These are phyloP conservation scores for Diplodia seriata DNA, from an alignment of 2,329 filamentous ascomycete genomes.

Conservation along the genomic window DNA sequence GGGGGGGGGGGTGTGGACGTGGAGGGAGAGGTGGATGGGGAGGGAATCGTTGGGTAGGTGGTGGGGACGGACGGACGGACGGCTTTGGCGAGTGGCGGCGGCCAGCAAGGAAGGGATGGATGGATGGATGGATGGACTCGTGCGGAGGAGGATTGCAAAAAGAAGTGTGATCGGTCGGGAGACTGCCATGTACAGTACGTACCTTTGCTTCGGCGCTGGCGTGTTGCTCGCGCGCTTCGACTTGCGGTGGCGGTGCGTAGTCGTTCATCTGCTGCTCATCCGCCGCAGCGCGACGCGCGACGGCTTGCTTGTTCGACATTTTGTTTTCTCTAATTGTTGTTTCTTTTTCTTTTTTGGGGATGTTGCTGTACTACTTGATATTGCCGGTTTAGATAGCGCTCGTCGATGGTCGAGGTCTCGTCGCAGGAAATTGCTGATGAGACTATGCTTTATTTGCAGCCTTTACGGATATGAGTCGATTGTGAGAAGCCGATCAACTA, in stretches of 20 bases:
- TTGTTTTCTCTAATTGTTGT: not conserved
- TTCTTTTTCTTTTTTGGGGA: not conserved
- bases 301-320: conserved; percentile 21
- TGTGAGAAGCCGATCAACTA: not conserved
- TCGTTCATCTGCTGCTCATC: conserved; percentile 8
- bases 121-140: too few species aligned
- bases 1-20: too few species aligned
- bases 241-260: conserved; percentile 1
- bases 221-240: conserved; percentile 42
- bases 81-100: too few species aligned
- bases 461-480: not conserved
- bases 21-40: too few species aligned
- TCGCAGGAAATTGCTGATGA: not conserved
- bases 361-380: not conserved
- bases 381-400: not conserved
- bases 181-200: conserved; percentile 29
- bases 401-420: not conserved
- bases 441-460: not conserved
- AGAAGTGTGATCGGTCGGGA: too few species aligned
- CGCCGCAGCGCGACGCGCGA: conserved; percentile 7
- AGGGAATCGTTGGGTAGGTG: too few species aligned
- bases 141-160: not conserved
- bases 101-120: too few species aligned
- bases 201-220: conserved; percentile 44
- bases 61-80: too few species aligned